These are phyloP conservation scores for Trichomonas tenax DNA, from an alignment of 208 protist species.

Conservation along the genomic window DNA sequence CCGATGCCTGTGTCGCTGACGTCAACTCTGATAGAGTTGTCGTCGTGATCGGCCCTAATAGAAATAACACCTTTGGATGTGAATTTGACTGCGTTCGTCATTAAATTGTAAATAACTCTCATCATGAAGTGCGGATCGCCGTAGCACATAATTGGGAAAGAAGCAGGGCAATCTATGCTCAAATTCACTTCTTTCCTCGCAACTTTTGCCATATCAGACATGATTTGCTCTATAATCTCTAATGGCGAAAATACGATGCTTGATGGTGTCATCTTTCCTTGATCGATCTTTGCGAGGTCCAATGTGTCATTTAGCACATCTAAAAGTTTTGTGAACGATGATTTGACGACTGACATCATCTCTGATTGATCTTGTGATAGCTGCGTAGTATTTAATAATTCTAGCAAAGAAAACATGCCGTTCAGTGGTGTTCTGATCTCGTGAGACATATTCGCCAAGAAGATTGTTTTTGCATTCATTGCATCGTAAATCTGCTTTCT, in stretches of 20 bases:
- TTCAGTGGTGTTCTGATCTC: conserved; percentile 27
- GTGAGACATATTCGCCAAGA: conserved; percentile 23
- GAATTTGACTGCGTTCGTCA: conserved; percentile 45
- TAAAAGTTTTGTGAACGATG: not conserved
- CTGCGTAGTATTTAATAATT: not conserved
- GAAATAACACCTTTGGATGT: conserved; percentile 18
- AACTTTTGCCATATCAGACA: not conserved
- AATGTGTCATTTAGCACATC: conserved; percentile 15
- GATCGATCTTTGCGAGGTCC: conserved; percentile 21
- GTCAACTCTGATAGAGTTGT: not conserved
- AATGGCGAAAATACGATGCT: not conserved
- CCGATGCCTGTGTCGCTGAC: not conserved
- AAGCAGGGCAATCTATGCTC: not conserved
- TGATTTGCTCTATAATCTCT: not conserved
- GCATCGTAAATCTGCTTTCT: not conserved
- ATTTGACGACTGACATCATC: not conserved
- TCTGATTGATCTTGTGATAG: not conserved
- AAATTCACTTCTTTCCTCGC: not conserved
- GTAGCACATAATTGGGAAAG: not conserved
- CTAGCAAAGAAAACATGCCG: not conserved
- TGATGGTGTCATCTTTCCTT: not conserved
- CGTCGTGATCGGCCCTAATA: not conserved
- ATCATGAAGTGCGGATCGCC: conserved; percentile 9
- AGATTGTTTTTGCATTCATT: not conserved
- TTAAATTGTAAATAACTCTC: conserved; percentile 39